A percentile compares a stretch with the other conserved stretches of the same genome.
Conservation (phyloP, 208 protist species). For the Sergeia podlipaevii region DNA sequence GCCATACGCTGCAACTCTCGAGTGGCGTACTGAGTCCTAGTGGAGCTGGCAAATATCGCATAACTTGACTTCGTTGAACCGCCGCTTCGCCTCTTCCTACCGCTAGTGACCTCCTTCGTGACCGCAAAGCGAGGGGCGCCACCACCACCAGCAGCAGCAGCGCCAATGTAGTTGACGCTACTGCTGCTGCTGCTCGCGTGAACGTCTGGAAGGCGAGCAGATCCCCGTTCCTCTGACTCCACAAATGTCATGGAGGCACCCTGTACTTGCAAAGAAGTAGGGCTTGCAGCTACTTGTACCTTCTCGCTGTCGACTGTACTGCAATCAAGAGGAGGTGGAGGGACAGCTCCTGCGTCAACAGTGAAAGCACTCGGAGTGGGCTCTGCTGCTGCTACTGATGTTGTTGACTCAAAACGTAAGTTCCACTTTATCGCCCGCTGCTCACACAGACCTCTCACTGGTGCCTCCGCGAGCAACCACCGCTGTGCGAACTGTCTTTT, state of each 20-base stretch:
- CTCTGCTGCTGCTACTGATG: constrained; percentile 2
- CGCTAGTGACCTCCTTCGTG: constrained; percentile 3
- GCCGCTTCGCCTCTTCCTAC: too few relatives aligned
- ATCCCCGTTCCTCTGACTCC: too few relatives aligned
- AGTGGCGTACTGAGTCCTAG: neutral
- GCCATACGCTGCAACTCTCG: constrained; percentile 8
- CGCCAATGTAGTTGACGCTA: neutral
- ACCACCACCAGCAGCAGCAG: neutral
- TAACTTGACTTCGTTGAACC: too few relatives aligned
- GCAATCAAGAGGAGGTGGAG: too few relatives aligned
- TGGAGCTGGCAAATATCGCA: too few relatives aligned
- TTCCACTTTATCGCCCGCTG: neutral
- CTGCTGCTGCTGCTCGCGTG: neutral
- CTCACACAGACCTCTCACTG: neutral
- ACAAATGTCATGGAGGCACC: too few relatives aligned
- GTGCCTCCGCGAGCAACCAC: neutral
- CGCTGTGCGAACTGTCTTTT: neutral
- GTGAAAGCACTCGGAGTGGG: too few relatives aligned
- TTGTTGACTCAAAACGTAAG: neutral
- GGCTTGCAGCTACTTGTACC: too few relatives aligned
- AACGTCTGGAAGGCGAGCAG: too few relatives aligned
- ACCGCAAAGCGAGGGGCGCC: neutral
- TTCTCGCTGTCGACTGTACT: too few relatives aligned
- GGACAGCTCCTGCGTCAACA: too few relatives aligned
- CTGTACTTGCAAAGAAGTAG: too few relatives aligned